These are phyloP conservation scores for Dactylella cylindrospora DNA, from an alignment of 2,329 filamentous ascomycete genomes.

Conservation along the genomic window DNA sequence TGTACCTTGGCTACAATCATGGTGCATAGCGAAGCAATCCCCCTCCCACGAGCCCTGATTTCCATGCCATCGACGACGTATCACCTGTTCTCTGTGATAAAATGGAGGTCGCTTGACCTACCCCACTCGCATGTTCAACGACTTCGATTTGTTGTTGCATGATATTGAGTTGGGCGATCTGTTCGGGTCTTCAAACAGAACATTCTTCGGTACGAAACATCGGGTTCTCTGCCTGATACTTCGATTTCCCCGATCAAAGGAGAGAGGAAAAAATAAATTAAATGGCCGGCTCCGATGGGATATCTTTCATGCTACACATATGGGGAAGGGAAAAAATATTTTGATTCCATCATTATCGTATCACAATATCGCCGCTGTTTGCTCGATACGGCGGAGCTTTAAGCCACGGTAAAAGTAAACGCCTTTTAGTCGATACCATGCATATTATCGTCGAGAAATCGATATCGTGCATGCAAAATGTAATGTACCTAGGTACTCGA, in stretches of 20 bases:
- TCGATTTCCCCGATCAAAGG: slow-evolving; percentile 8
- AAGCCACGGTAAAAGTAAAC: slow-evolving; percentile 13
- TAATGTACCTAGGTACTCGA: too few species aligned
- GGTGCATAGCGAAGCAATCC: not conserved
- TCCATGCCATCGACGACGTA: slow-evolving; percentile 2
- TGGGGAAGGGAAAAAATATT: too few species aligned
- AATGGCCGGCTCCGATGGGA: slow-evolving; percentile 10
- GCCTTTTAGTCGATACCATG: slow-evolving; percentile 3
- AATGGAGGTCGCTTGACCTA: slow-evolving; percentile 14
- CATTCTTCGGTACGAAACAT: slow-evolving; percentile 24
- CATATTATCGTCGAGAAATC: not conserved
- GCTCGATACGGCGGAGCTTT: slow-evolving; percentile 22
- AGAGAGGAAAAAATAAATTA: too few species aligned
- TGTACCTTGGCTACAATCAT: too few species aligned
- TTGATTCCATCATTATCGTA: slow-evolving; percentile 14
- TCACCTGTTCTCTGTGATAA: slow-evolving; percentile 14
- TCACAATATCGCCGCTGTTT: slow-evolving; percentile 19
- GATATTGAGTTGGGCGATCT: slow-evolving; percentile 33
- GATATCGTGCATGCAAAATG: not conserved
- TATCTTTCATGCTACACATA: slow-evolving; percentile 13
- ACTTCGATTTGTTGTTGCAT: slow-evolving; percentile 25
- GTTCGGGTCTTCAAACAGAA: slow-evolving; percentile 20
- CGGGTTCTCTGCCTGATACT: slow-evolving; percentile 20
- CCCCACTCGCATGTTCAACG: slow-evolving; percentile 20
- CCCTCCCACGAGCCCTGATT: not conserved